Conservation (phyloP, 768 basidiomycete genomes). For the Tubosaeta brunneosetosa region DNA sequence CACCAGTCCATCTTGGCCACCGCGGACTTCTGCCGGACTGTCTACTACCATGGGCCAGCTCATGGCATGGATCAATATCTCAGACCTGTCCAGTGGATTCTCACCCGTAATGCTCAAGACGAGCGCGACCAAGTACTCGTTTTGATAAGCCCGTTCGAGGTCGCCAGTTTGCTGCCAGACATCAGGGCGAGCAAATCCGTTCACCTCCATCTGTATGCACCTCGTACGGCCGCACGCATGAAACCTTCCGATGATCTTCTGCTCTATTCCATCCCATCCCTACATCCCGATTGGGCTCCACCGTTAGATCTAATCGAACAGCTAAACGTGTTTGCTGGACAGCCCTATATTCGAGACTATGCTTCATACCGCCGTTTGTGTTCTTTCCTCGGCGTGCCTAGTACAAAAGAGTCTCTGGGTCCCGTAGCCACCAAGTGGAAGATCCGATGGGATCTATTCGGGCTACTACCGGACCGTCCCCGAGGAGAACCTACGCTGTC, state of each 20-base stretch:
- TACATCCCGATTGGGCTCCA: too few relatives aligned
- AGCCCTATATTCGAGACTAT: not conserved
- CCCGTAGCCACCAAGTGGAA: too few relatives aligned
- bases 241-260: too few relatives aligned
- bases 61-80: not conserved
- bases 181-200: not conserved
- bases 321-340: not conserved
- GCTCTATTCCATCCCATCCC: too few relatives aligned
- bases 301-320: too few relatives aligned
- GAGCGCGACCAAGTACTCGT: not conserved
- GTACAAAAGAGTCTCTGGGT: too few relatives aligned
- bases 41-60: too few relatives aligned
- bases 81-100: conserved; percentile 2
- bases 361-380: not conserved
- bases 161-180: not conserved
- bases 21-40: not conserved
- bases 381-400: not conserved
- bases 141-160: conserved; percentile 3
- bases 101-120: not conserved
- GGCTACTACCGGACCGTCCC: too few relatives aligned
- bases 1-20: too few relatives aligned
- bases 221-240: not conserved
- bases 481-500: conserved; percentile 22
- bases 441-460: not conserved
- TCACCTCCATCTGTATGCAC: conserved; percentile 1